Evolutionary conservation across 2,329 filamentous ascomycete genomes (phyloP), one percentile per base, ranked within the genome.

Genomic region (Aspergillus sp.): DNA sequence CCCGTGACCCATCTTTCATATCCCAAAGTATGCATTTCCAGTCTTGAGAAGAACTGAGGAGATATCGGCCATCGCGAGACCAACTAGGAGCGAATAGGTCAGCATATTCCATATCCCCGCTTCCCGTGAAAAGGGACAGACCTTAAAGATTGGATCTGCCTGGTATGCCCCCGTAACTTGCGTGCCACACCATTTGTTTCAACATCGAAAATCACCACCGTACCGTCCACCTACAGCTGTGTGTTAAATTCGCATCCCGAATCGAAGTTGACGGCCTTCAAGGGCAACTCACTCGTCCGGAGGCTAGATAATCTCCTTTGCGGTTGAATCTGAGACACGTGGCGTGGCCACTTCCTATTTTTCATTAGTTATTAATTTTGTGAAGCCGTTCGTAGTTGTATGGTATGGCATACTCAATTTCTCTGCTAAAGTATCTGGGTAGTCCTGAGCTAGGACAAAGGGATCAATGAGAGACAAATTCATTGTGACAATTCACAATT

Each of bases 11-110:
- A 66, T 85, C 77, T 60, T 85, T 78, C 46, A 98, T 74, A 67
- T 98, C 93, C 93, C 93, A 98, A 1, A 98, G 76, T 40, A 95
- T 90, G 50, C 87, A 90, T 68, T 94, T 95, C 88, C 91, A 97
- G 60, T 95, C 93, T 65, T 96, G 89, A 36, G 90, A 95, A 8
- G 90, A 88, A 46, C 89, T 95, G 45, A 98, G 79, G 41, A 98
- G 76, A 67, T 95, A 97, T 53, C 88, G 81, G 27, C 93, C 91
- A 69, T 90, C 88, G 57, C 85, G 79, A 41, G 91, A 96, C 93
- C 93, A 98, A 72, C 90, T 77, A 46, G 29, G 37, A 7, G 26
- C 12, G 9, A 35, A 11, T 43, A 49, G 40, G 19, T 47, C 39
- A 45, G 45, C 27, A 19, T 38, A 34, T 34, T 12, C 6, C 8